Percentiles rank a stretch among this genome's conserved stretches.
phyloP scores from a whole-genome alignment of 257 asterid species.

The Rauvolfia tetraphylla region DNA sequence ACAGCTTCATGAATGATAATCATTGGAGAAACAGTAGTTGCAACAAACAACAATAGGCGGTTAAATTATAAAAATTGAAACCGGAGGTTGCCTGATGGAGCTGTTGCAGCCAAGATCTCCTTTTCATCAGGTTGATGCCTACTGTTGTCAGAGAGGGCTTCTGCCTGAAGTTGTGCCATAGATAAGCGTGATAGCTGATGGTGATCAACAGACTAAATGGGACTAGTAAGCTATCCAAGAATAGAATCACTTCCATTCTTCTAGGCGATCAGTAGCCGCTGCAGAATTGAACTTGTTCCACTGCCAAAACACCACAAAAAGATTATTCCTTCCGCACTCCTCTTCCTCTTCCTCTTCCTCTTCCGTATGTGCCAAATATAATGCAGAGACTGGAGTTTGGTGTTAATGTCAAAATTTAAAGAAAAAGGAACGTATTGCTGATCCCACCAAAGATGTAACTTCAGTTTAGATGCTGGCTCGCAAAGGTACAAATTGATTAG shows the following conservation, averaged over 20 bases:
- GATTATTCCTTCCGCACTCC: neutral
- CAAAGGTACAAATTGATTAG: too few relatives aligned
- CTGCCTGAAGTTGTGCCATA: conserved; percentile 51
- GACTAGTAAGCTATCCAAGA: conserved; percentile 59
- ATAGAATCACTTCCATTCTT: conserved; percentile 28
- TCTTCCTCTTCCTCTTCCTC: too few relatives aligned
- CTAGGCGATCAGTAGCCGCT: neutral
- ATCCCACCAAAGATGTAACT: too few relatives aligned
- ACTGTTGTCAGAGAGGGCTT: conserved; percentile 52
- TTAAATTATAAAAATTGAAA: neutral
- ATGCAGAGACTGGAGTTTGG: too few relatives aligned
- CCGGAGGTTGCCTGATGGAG: conserved; percentile 48
- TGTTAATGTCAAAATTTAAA: too few relatives aligned
- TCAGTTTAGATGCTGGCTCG: too few relatives aligned
- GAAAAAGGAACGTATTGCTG: too few relatives aligned
- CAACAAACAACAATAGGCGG: neutral
- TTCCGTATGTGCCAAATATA: too few relatives aligned
- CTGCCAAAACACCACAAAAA: neutral
- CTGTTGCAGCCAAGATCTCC: conserved; percentile 56
- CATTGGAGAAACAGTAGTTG: neutral
- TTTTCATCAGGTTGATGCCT: conserved; percentile 51
- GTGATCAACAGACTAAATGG: conserved; percentile 64
- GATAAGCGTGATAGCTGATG: conserved; percentile 72
- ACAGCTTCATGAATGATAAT: too few relatives aligned
- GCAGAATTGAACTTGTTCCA: neutral